Conservation (phyloP, 83 land plant species). For the Picea engelmannii region DNA sequence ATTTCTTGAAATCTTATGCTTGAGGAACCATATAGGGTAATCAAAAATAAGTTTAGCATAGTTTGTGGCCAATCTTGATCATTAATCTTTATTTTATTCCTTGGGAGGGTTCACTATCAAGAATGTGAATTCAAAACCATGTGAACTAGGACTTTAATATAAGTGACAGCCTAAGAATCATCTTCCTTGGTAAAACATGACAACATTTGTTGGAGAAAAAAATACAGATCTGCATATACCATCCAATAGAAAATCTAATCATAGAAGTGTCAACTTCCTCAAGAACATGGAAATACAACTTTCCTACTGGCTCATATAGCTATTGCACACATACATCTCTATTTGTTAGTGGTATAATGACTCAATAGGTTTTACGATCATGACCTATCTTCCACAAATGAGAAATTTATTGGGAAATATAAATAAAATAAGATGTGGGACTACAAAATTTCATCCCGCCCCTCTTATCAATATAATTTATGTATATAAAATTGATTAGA, state of each 20-base stretch:
- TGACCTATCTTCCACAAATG: too few species aligned
- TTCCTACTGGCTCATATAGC: background rate
- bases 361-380: background rate
- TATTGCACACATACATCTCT: background rate
- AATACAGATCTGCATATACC: background rate
- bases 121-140: background rate
- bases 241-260: background rate
- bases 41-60: background rate
- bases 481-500: too few species aligned
- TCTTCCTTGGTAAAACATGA: background rate
- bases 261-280: background rate
- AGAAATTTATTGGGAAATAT: too few species aligned
- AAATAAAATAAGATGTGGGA: too few species aligned
- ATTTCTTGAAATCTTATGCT: conserved; percentile 21
- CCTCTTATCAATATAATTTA: too few species aligned
- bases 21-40: background rate
- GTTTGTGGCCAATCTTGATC: background rate
- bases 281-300: background rate
- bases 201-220: background rate
- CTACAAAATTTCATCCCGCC: too few species aligned
- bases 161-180: background rate
- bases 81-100: background rate
- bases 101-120: background rate
- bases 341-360: background rate
- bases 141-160: background rate